These are phyloP conservation scores for Aristolochia fimbriata DNA, from an alignment of 164 flowering plant genomes.

Conservation along the genomic window DNA sequence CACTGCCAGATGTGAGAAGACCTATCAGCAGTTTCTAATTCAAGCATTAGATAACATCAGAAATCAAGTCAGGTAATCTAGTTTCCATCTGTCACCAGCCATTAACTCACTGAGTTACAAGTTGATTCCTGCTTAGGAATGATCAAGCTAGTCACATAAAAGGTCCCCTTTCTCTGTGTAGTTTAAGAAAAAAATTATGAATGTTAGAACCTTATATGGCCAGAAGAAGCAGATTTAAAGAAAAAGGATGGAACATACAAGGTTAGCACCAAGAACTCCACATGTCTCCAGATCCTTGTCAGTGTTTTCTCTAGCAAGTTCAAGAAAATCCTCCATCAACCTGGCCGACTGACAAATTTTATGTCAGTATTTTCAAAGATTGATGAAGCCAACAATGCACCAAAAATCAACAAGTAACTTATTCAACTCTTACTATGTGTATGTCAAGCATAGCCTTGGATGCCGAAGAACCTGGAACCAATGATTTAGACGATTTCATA, in stretches of 20 bases:
- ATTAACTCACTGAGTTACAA: slow-evolving; percentile 35
- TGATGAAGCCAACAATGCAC: not conserved
- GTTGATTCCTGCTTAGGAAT: slow-evolving; percentile 77
- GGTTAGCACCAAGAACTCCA: slow-evolving; percentile 72
- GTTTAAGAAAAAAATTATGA: not conserved
- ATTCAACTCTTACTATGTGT: slow-evolving; percentile 48
- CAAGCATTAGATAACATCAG: not conserved
- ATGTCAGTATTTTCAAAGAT: not conserved
- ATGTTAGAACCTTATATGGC: not conserved
- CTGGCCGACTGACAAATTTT: slow-evolving; percentile 33
- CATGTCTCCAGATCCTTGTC: slow-evolving; percentile 75
- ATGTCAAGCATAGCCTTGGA: slow-evolving; percentile 31
- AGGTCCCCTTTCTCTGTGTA: slow-evolving; percentile 40
- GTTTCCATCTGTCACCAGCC: not conserved
- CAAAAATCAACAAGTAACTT: not conserved
- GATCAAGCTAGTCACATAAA: slow-evolving; percentile 61
- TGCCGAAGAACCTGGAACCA: slow-evolving; percentile 10
- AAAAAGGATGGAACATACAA: slow-evolving; percentile 24
- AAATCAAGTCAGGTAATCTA: slow-evolving; percentile 1
- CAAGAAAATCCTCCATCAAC: slow-evolving; percentile 71
- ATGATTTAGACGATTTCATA: slow-evolving; percentile 5
- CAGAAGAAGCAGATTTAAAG: not conserved
- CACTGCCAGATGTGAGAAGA: slow-evolving; percentile 33
- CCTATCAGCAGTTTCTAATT: not conserved
- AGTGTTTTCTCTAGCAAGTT: slow-evolving; percentile 69